Conservation (phyloP, 208 protist species). For the Leishmania tarentolae region DNA sequence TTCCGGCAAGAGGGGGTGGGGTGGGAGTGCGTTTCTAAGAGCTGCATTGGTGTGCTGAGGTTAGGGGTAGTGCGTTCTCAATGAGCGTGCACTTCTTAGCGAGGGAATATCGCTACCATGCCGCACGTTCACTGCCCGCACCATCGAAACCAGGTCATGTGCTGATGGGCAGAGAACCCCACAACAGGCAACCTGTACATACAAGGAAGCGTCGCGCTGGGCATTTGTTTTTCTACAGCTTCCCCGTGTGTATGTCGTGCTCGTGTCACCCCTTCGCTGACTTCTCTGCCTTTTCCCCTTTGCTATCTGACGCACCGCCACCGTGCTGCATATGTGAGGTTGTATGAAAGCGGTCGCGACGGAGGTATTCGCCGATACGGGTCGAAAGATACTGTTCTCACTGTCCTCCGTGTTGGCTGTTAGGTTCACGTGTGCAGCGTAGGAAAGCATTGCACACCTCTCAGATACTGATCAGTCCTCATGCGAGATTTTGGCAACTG, state of each 20-base stretch:
- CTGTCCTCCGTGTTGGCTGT: background rate
- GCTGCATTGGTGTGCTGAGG: background rate
- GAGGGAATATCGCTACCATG: background rate
- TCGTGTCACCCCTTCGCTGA: background rate
- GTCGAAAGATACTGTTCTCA: background rate
- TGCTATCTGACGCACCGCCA: background rate
- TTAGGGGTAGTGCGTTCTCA: background rate
- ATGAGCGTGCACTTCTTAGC: background rate
- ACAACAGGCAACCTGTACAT: background rate
- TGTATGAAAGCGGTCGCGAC: background rate
- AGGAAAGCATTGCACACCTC: background rate
- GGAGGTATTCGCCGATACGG: background rate
- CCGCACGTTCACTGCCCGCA: background rate
- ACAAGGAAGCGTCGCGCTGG: background rate
- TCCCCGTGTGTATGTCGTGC: background rate
- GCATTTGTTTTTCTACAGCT: background rate
- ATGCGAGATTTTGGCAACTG: constrained; percentile 14
- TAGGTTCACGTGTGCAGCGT: background rate
- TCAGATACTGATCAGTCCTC: background rate
- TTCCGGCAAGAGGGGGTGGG: background rate
- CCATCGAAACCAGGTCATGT: background rate
- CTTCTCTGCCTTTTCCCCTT: background rate
- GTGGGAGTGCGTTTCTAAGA: background rate
- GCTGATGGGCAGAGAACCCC: background rate
- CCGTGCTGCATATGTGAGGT: background rate